Evolutionary conservation across 106 monocot species (phyloP), one percentile per base, ranked within the genome.

Genomic region (Phalaenopsis aphrodite): DNA sequence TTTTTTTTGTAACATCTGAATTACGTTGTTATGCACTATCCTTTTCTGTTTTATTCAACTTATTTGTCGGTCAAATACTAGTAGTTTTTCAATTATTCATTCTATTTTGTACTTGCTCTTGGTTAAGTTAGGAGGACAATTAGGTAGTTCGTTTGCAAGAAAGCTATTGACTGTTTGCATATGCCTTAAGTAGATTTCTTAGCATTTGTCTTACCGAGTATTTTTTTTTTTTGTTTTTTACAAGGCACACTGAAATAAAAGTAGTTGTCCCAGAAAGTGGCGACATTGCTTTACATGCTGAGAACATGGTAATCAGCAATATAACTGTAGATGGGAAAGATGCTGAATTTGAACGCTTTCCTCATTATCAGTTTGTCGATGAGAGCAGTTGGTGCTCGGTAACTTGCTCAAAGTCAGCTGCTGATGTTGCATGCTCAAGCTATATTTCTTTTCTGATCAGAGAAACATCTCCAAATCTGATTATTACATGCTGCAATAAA

Each of bases 231-330:
- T 55, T 77, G 48, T 47, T 82, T 17, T 67, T 17, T 85, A 77
- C 10, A 64, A 99, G 99, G 87, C 88, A 91, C 79, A 93, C 99
- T 37, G 99, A 99, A 71, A 68, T 99, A 80, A 90, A 95, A 80
- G 67, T 91, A 42, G 36, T 85, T 68, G 87, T 87, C 21, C 88
- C 88, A 23, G 90, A 99, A 58, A 84, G 73, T 85, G 95, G 91
- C 56, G 64, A 84, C 78, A 75, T 93, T 78, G 89, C 90, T 72
- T 69, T 99, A 81, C 81, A 86, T 87, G 93, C 99, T 77, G 89
- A 88, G 39, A 91, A 91, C 79, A 86, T 99, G 88, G 82, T 72
- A 17, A 90, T 95, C 76, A 86, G 77, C 46, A 85, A 56, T 75
- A 42, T 95, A 77, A 76, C 86, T 23, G 82, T 99, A 21, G 87